A percentile compares a stretch with the other conserved stretches of the same genome.
These are phyloP conservation scores for Arachis hypogaea DNA, from an alignment of 306 rosid genomes.

Conservation along the genomic window DNA sequence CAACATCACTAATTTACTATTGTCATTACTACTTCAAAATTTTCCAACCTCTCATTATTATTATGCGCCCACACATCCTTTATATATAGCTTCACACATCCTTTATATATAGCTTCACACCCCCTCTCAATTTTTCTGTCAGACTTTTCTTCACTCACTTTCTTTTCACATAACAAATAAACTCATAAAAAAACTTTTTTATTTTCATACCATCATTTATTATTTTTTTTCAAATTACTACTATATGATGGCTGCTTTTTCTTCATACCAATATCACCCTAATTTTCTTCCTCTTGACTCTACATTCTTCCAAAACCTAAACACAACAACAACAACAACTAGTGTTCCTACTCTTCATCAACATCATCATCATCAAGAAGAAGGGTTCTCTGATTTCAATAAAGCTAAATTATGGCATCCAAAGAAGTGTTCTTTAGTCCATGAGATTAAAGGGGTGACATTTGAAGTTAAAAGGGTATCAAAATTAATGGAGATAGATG, in stretches of 20 bases:
- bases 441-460: slow-evolving; percentile 44
- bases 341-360: slow-evolving; percentile 7
- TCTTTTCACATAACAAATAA: slow-evolving; percentile 19
- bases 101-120: slow-evolving; percentile 53
- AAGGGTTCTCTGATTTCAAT: slow-evolving; percentile 30
- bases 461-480: slow-evolving; percentile 50
- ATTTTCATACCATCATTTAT: too few species aligned
- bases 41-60: not conserved
- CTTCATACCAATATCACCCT: slow-evolving; percentile 64
- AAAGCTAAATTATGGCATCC: not conserved
- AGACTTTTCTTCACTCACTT: slow-evolving; percentile 47
- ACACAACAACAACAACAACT: slow-evolving; percentile 7
- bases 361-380: slow-evolving; percentile 24
- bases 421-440: slow-evolving; percentile 26
- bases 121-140: slow-evolving; percentile 43
- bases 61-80: slow-evolving; percentile 24
- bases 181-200: slow-evolving; percentile 6
- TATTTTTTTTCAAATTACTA: slow-evolving; percentile 8
- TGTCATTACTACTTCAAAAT: too few species aligned
- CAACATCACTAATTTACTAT: too few species aligned
- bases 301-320: slow-evolving; percentile 42
- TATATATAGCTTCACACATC: slow-evolving; percentile 50
- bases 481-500: slow-evolving; percentile 60
- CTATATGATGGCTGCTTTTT: slow-evolving; percentile 68
- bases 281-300: slow-evolving; percentile 50